Evolutionary conservation across 495 filamentous ascomycete species (phyloP).

Genomic region (Hypoxylon fuscum): DNA sequence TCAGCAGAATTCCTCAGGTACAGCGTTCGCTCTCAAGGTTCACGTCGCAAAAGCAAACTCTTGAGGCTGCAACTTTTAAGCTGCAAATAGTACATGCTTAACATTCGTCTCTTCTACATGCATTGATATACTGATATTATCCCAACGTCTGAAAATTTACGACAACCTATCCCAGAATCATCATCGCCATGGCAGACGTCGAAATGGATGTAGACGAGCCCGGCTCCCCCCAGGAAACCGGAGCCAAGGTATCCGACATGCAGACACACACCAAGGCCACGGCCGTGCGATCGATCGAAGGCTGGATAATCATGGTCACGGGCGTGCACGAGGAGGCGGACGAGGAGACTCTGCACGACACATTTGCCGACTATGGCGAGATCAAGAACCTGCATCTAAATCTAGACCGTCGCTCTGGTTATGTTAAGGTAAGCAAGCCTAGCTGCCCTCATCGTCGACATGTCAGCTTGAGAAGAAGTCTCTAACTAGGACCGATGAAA

Average conservation of each 20-base stretch:
- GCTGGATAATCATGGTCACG: conserved; percentile 96
- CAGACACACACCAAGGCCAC: conserved; percentile 82
- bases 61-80: background rate
- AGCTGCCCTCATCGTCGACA: background rate
- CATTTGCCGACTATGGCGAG: conserved; percentile 95
- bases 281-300: conserved; percentile 97
- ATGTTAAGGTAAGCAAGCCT: conserved; percentile 81
- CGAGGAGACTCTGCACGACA: conserved; percentile 93
- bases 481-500: too few relatives aligned
- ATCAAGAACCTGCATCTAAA: conserved; percentile 98
- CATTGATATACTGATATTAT: too few relatives aligned
- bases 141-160: too few relatives aligned
- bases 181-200: conserved; percentile 65
- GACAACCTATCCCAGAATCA: background rate
- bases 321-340: conserved; percentile 98
- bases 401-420: conserved; percentile 92
- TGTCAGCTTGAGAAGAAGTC: background rate
- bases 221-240: conserved; percentile 47
- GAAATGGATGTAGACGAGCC: conserved; percentile 85
- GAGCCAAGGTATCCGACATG: conserved; percentile 67
- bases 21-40: background rate
- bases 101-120: background rate
- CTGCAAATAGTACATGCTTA: too few relatives aligned
- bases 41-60: background rate
- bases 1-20: background rate